A percentile compares a stretch with the other conserved stretches of the same genome.
phyloP scores from a whole-genome alignment of 495 filamentous ascomycete species.

The Elaphomyces granulatus region DNA sequence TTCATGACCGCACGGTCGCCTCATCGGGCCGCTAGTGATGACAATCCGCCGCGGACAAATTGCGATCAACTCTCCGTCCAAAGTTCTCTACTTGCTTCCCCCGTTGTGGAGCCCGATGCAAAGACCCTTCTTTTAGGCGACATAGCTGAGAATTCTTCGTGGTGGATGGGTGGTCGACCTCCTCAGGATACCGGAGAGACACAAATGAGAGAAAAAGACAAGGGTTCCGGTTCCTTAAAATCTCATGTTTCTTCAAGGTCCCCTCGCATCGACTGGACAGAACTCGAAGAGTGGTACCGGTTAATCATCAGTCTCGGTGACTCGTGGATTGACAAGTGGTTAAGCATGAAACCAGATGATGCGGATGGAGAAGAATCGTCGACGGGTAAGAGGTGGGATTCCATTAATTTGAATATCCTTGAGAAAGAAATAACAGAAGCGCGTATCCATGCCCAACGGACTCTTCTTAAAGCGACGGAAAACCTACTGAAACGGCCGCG shows the following conservation, averaged over 20 bases:
- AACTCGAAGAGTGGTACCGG: conserved; percentile 61
- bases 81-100: conserved; percentile 10
- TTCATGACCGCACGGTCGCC: conserved; percentile 40
- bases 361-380: conserved; percentile 16
- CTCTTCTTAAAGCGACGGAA: conserved; percentile 71
- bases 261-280: conserved; percentile 64
- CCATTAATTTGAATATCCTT: conserved; percentile 30
- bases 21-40: conserved; percentile 28
- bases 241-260: conserved; percentile 42
- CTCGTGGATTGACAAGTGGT: conserved; percentile 40
- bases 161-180: conserved; percentile 55
- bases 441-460: conserved; percentile 49
- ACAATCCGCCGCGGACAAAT: conserved; percentile 17
- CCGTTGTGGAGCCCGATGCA: conserved; percentile 48
- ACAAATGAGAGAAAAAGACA: conserved; percentile 19
- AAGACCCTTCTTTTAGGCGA: conserved; percentile 71
- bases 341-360: conserved; percentile 23
- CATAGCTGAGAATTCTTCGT: conserved; percentile 67
- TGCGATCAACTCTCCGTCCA: conserved; percentile 10
- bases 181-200: conserved; percentile 13
- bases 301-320: conserved; percentile 50
- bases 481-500: conserved; percentile 75
- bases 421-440: conserved; percentile 50
- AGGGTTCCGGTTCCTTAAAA: conserved; percentile 12
- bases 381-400: conserved; percentile 17